Evolutionary conservation across 495 filamentous ascomycete species (phyloP), one percentile per base, ranked within the genome.

Genomic region (Penicillium crystallinum): DNA sequence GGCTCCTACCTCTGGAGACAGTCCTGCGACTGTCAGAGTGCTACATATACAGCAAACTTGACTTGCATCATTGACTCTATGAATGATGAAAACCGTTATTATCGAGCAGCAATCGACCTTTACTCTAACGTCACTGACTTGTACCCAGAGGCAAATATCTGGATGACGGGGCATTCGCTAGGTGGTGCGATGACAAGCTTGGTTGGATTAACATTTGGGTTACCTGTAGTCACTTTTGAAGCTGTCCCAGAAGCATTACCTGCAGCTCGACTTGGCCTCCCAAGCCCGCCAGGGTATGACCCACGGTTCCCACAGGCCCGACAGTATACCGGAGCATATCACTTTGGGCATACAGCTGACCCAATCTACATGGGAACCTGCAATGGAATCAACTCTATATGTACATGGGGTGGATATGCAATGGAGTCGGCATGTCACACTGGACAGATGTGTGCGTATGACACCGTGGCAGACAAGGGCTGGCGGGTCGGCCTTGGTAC

Each of bases 281-380:
- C 92, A 0, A 80, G 82, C 2, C 95, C 95, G 7, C 93, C 95
- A 3, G 88, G 85, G 18, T 69, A 85, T 48, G 79, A 87, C 57
- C 76, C 88, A 33, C 75, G 79, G 27, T 70, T 82, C 22, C 88
- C 88, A 8, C 87, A 93, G 54, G 76, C 76, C 3, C 77, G 90
- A 11, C 71, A 77, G 44, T 79, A 79, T 57, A 95, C 88, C 2
- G 92, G 90, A 2, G 76, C 86, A n/a, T 95, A 82, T 59, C 95
- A 98, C 69, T 89, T 97, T 62, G 93, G 93, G 6, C 89, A 97
- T 63, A 97, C 89, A 5, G 93, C 95, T 7, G 93, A 98, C 69
- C 93, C 93, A 0, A 80, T 98, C 6, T 98, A 85, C 64, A 90
- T 97, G 78, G 93, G 93, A 25, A 87, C 86, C 9, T 98, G 93